Conservation (phyloP, 495 filamentous ascomycete species). For the Penicillium salamii region DNA sequence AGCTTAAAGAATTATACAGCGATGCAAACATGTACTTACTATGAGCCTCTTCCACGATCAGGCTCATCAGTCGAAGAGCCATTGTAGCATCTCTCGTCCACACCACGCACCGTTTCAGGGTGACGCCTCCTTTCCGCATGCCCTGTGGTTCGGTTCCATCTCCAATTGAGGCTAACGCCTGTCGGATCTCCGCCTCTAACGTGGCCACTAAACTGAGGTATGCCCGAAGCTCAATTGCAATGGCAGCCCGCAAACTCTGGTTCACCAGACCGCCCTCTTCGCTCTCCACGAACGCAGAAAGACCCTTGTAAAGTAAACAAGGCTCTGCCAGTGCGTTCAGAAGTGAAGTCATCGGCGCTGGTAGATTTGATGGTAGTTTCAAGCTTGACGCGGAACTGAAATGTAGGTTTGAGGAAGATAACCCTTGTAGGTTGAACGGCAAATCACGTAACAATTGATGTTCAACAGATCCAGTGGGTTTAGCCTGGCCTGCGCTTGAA, state of each 20-base stretch:
- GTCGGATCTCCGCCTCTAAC: slow-evolving; percentile 87
- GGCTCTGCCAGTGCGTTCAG: slow-evolving; percentile 91
- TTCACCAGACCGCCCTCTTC: slow-evolving; percentile 71
- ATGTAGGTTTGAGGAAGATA: slow-evolving; percentile 79
- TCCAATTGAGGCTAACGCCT: slow-evolving; percentile 64
- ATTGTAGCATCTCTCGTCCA: slow-evolving; percentile 98
- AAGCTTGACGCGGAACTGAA: slow-evolving; percentile 65
- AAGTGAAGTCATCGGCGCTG: slow-evolving; percentile 81
- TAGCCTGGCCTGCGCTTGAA: slow-evolving; percentile 9
- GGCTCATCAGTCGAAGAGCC: slow-evolving; percentile 88
- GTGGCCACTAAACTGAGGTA: slow-evolving; percentile 93
- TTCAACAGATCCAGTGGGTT: slow-evolving; percentile 60
- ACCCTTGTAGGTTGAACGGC: slow-evolving; percentile 90
- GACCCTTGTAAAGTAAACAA: slow-evolving; percentile 77
- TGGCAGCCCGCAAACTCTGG: slow-evolving; percentile 89
- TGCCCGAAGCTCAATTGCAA: slow-evolving; percentile 78
- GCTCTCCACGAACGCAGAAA: slow-evolving; percentile 77
- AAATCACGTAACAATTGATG: slow-evolving; percentile 80
- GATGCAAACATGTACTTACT: slow-evolving; percentile 40
- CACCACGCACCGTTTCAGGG: slow-evolving; percentile 90
- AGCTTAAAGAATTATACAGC: slow-evolving; percentile 8
- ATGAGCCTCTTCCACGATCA: slow-evolving; percentile 88
- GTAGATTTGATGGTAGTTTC: slow-evolving; percentile 73
- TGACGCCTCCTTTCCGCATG: slow-evolving; percentile 86
- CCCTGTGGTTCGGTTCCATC: slow-evolving; percentile 61